Percentiles rank a stretch among this genome's conserved stretches.
phyloP scores from a whole-genome alignment of 495 filamentous ascomycete species.

The Hypoxylon crocopeplum region DNA sequence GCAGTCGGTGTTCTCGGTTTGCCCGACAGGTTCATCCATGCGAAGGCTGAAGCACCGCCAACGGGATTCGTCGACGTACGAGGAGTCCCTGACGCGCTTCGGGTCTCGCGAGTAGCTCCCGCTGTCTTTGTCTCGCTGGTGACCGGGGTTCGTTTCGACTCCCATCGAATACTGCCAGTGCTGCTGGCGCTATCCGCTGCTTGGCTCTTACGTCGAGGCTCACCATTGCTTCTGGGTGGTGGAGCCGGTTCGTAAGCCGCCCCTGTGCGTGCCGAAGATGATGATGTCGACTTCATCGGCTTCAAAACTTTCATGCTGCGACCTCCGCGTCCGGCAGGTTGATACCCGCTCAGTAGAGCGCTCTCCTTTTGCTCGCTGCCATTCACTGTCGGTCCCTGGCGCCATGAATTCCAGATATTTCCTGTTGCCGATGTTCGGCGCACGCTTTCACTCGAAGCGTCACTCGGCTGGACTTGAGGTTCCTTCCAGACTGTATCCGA shows the following conservation, averaged over 20 bases:
- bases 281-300: conserved; percentile 61
- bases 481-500: conserved; percentile 42
- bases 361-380: conserved; percentile 55
- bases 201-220: conserved; percentile 50
- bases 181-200: conserved; percentile 40
- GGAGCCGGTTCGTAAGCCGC: conserved; percentile 54
- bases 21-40: conserved; percentile 70
- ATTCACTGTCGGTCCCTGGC: conserved; percentile 61
- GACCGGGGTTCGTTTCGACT: conserved; percentile 44
- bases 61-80: conserved; percentile 74
- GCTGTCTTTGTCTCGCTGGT: conserved; percentile 37
- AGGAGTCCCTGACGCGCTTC: conserved; percentile 44
- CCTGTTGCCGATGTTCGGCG: conserved; percentile 55
- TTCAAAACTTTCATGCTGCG: conserved; percentile 83
- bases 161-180: conserved; percentile 46
- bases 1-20: conserved; percentile 49
- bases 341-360: conserved; percentile 62
- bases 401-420: conserved; percentile 73
- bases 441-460: conserved; percentile 36
- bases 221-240: conserved; percentile 43
- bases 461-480: conserved; percentile 30
- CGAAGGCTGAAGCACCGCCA: conserved; percentile 92
- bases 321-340: conserved; percentile 58
- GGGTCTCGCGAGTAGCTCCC: conserved; percentile 49
- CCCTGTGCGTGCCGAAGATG: conserved; percentile 54